phyloP scores from a whole-genome alignment of 495 filamentous ascomycete genomes.

The Talaromyces liani region DNA sequence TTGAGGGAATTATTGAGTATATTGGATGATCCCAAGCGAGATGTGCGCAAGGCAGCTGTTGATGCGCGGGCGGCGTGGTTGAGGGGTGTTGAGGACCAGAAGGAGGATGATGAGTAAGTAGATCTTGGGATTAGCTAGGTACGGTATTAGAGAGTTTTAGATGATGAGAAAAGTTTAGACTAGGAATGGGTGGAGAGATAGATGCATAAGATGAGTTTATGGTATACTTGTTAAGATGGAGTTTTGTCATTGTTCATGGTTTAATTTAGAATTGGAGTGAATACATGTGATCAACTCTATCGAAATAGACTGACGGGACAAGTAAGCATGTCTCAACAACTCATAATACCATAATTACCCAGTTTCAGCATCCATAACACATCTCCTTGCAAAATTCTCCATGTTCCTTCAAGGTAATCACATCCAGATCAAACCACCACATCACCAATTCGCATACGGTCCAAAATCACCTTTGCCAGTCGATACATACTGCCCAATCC shows the following conservation, averaged over 20 bases:
- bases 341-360: no score
- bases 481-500: conserved; percentile 26
- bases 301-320: neutral
- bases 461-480: neutral
- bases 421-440: neutral
- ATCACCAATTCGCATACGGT: conserved; percentile 1
- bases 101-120: conserved; percentile 34
- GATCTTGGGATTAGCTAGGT: no score
- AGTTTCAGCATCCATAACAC: neutral
- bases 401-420: neutral
- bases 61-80: conserved; percentile 62
- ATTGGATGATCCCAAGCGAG: conserved; percentile 61
- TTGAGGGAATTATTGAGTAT: conserved; percentile 42
- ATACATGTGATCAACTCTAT: neutral
- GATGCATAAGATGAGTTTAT: neutral
- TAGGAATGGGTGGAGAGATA: neutral
- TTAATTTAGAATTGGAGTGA: neutral
- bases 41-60: conserved; percentile 61
- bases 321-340: no score
- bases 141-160: no score
- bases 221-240: no score
- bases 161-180: neutral
- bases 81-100: conserved; percentile 46
- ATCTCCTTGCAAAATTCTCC: neutral
- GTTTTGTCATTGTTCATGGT: neutral